Evolutionary conservation across 371 early-diverging fungal species (phyloP).

Genomic region (Mucor mucedo): DNA sequence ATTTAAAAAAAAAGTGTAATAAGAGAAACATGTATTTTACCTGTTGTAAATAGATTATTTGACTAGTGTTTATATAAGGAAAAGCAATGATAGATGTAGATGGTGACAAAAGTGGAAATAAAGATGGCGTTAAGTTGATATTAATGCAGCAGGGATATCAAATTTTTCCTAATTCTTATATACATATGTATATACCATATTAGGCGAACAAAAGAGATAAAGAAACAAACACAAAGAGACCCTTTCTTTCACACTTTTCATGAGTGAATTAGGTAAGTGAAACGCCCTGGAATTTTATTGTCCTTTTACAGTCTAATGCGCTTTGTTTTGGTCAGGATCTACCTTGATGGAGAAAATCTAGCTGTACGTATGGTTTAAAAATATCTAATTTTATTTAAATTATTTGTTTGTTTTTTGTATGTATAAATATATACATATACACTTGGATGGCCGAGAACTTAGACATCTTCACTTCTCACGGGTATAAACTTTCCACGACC

Average conservation of each 20-base stretch:
- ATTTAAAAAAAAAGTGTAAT: background rate
- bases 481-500: slow-evolving; percentile 21
- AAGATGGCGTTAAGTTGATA: too few species aligned
- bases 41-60: slow-evolving; percentile 2
- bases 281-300: background rate
- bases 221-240: slow-evolving; percentile 17
- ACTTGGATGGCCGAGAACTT: background rate
- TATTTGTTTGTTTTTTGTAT: background rate
- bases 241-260: background rate
- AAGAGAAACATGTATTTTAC: slow-evolving; percentile 5
- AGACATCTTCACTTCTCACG: slow-evolving; percentile 21
- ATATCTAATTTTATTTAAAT: too few species aligned
- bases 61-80: background rate
- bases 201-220: slow-evolving; percentile 32
- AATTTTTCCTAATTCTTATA: background rate
- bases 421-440: background rate
- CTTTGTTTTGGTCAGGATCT: too few species aligned
- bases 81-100: background rate
- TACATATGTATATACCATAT: slow-evolving; percentile 19
- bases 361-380: background rate
- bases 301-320: too few species aligned
- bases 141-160: background rate
- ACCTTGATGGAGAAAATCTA: too few species aligned
- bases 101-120: background rate
- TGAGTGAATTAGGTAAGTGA: slow-evolving; percentile 9